Base-by-base conservation (phyloP, 2,329 filamentous ascomycete genomes). In the Sclerotinia sclerotiorum region DNA sequence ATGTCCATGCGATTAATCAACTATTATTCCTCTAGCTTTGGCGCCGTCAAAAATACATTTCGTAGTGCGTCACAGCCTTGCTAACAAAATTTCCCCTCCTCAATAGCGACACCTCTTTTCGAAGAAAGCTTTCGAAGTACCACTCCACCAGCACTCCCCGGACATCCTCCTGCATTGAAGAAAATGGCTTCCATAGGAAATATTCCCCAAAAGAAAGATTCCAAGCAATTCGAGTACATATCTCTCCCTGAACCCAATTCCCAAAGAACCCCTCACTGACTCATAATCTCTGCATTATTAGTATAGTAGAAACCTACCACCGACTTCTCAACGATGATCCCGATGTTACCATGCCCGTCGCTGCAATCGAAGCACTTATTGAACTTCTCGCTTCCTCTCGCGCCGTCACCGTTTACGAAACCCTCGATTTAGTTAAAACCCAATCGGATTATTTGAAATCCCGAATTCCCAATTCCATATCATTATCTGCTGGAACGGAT, bases 311-410 rank as follows among this genome's bases (percentile, higher is more conserved):
- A 68, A 86, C 87, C 58, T 92, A 92, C 81, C 84, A 86, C 75
- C 80, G 83, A 62, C 84, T 91, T 61, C 84, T 91, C 70, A 77
- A 77, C 69, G 84, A 86, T 64, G 93, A 98, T 78, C 85, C 90
- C 15, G 92, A 97, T 71, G 85, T 98, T 65, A 97, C 94, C 48
- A 97, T 97, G 87, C 94, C 95, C 71, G 92, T 99, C 67, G 95
- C 95, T 27, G 93, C 94, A 69, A 97, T 97, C 77, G 92, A 97
- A 81, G 89, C 93, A 39, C 85, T 99, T 69, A 95, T 98, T 73
- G 88, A 90, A 77, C 90, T 95, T 70, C 90, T 98, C 69, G 89
- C 90, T 76, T 86, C 90, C 72, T 91, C 89, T 57, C 88, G 89
- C 71, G 90, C 93, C 8, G 91, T 89, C 29, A 99, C 95, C 69